phyloP scores from a whole-genome alignment of 2,329 filamentous ascomycete genomes.

The Phialemonium atrogriseum region DNA sequence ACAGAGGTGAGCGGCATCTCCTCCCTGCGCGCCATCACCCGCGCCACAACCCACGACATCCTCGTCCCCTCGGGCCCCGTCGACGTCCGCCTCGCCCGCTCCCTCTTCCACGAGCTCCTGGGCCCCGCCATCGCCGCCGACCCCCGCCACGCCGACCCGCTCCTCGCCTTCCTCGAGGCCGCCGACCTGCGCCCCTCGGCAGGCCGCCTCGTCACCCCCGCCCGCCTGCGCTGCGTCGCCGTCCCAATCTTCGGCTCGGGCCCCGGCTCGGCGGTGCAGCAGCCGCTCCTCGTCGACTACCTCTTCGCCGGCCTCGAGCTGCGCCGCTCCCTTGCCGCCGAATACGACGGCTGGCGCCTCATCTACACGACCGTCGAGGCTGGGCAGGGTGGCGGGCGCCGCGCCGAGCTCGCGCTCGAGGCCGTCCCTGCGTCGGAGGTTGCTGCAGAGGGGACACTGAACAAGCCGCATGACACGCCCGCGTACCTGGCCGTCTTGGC shows the following conservation, averaged over 20 bases:
- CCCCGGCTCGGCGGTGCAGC: neutral
- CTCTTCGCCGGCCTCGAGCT: conserved; percentile 45
- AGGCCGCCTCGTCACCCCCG: conserved; percentile 42
- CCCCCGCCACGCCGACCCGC: conserved; percentile 22
- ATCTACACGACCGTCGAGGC: conserved; percentile 44
- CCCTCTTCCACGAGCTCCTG: conserved; percentile 21
- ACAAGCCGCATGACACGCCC: no score
- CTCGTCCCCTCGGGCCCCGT: conserved; percentile 36
- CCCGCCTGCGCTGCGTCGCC: conserved; percentile 3
- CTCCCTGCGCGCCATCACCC: conserved; percentile 29
- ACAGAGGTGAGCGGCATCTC: conserved; percentile 20
- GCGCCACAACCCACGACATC: conserved; percentile 30
- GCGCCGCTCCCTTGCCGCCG: conserved; percentile 33
- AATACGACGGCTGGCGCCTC: conserved; percentile 35
- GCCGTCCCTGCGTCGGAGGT: no score
- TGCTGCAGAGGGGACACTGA: no score
- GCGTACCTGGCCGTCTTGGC: conserved; percentile 29
- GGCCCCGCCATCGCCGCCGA: conserved; percentile 13
- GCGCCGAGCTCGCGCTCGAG: conserved; percentile 41
- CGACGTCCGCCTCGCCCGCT: conserved; percentile 39
- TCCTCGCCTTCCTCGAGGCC: conserved; percentile 34
- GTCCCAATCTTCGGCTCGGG: neutral
- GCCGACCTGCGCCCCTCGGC: conserved; percentile 36
- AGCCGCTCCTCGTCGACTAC: conserved; percentile 20
- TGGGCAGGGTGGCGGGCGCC: conserved; percentile 40